Evolutionary conservation across 345 rosid species (phyloP).

Genomic region (Melaleuca alternifolia): DNA sequence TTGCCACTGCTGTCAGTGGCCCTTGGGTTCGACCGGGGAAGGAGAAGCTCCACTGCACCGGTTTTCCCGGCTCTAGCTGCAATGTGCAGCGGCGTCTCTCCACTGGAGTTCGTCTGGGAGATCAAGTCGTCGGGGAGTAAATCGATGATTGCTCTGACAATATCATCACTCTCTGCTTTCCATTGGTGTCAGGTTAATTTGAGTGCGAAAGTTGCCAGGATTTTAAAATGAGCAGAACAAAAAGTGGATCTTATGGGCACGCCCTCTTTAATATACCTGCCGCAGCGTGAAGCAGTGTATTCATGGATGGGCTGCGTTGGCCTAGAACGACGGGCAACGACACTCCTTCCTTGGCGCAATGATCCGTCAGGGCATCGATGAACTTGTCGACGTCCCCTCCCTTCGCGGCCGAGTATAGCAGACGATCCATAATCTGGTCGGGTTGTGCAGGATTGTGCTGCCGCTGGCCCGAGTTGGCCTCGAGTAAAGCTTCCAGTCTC

Average conservation of each 20-base stretch:
- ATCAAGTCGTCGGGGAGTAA: neutral
- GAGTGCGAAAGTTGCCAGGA: neutral
- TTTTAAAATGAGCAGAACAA: neutral
- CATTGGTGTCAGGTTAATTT: neutral
- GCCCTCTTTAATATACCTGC: neutral
- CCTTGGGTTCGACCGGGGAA: neutral
- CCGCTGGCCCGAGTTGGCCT: no score
- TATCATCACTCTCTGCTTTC: neutral
- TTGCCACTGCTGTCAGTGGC: neutral
- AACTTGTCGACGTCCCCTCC: no score
- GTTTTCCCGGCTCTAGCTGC: neutral
- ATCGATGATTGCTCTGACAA: neutral
- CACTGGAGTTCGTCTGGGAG: rapidly evolving
- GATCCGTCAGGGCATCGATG: no score
- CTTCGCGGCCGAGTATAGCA: no score
- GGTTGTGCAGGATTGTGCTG: no score
- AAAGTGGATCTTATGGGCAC: neutral
- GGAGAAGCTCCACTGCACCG: neutral
- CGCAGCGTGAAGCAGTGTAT: neutral
- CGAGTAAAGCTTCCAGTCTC: no score
- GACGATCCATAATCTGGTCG: no score
- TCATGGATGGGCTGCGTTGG: neutral
- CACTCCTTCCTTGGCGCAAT: no score
- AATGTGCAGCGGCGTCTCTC: neutral
- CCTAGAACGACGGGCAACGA: neutral